phyloP scores from a whole-genome alignment of 768 basidiomycete species.

The Calocybe indica region DNA sequence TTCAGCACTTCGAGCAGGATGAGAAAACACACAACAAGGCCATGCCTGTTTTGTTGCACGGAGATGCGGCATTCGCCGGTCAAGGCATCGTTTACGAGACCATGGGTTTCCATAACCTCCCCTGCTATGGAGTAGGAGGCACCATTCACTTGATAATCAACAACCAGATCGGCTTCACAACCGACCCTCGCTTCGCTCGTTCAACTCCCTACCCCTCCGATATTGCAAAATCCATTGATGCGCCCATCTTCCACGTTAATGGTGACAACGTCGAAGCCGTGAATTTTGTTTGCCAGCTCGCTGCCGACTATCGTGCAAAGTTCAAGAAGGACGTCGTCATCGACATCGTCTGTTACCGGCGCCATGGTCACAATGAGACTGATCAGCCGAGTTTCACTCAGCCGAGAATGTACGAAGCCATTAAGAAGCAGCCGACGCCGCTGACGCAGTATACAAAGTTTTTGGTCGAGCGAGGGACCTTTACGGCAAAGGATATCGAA shows the following conservation, averaged over 20 bases:
- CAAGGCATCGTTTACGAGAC: slow-evolving; percentile 99
- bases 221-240: slow-evolving; percentile 96
- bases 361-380: slow-evolving; percentile 99
- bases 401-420: slow-evolving; percentile 97
- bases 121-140: slow-evolving; percentile 94
- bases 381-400: slow-evolving; percentile 99
- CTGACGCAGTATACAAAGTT: slow-evolving; percentile 90
- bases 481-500: slow-evolving; percentile 93
- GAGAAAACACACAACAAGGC: slow-evolving; percentile 76
- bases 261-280: slow-evolving; percentile 98
- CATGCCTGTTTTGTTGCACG: slow-evolving; percentile 94
- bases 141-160: slow-evolving; percentile 98
- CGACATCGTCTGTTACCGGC: slow-evolving; percentile 98
- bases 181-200: slow-evolving; percentile 94
- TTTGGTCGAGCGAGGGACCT: slow-evolving; percentile 85
- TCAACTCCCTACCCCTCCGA: slow-evolving; percentile 98
- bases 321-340: slow-evolving; percentile 99
- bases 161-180: slow-evolving; percentile 99
- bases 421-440: slow-evolving; percentile 89
- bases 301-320: slow-evolving; percentile 96
- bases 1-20: slow-evolving; percentile 92
- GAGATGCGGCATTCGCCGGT: slow-evolving; percentile 97
- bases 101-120: slow-evolving; percentile 95
- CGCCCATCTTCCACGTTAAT: slow-evolving; percentile 99
- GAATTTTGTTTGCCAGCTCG: slow-evolving; percentile 96